Percentiles rank a stretch among this genome's conserved stretches.
These are phyloP conservation scores for Prunus yedoensis DNA, from an alignment of 331 rosid genomes.

Conservation along the genomic window DNA sequence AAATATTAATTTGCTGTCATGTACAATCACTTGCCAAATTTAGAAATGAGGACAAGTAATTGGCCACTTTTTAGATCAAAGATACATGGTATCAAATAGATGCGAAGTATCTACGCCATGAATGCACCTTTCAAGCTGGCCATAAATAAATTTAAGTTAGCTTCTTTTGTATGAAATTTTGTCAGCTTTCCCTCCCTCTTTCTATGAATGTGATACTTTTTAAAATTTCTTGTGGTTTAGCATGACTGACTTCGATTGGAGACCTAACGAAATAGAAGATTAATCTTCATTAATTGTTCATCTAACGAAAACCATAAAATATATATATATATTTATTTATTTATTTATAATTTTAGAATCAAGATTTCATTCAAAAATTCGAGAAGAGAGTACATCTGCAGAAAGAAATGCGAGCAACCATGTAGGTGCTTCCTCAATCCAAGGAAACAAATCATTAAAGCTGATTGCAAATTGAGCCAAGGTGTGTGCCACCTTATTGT, in stretches of 20 bases:
- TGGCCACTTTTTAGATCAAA: neutral
- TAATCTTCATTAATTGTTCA: neutral
- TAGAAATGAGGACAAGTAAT: neutral
- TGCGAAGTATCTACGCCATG: neutral
- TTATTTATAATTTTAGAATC: too few species aligned
- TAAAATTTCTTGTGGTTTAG: neutral
- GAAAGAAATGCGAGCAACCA: too few species aligned
- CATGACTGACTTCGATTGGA: neutral
- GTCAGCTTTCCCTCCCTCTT: neutral
- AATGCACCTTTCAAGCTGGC: slow-evolving; percentile 19
- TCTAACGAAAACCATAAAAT: neutral
- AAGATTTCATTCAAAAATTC: too few species aligned
- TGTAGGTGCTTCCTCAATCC: too few species aligned
- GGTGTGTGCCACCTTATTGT: too few species aligned
- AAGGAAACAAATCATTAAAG: too few species aligned
- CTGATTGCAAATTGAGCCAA: too few species aligned
- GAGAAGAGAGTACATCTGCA: too few species aligned
- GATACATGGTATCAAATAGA: neutral
- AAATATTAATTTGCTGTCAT: slow-evolving; percentile 35
- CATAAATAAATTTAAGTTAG: neutral
- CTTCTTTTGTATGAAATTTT: neutral
- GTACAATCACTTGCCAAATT: slow-evolving; percentile 44
- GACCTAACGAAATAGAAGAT: neutral
- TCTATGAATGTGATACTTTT: neutral
- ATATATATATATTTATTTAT: too few species aligned